Percentiles rank a stretch among this genome's conserved stretches.
Evolutionary conservation across 2,329 filamentous ascomycete species (phyloP).

Genomic region (Nemania sp.): DNA sequence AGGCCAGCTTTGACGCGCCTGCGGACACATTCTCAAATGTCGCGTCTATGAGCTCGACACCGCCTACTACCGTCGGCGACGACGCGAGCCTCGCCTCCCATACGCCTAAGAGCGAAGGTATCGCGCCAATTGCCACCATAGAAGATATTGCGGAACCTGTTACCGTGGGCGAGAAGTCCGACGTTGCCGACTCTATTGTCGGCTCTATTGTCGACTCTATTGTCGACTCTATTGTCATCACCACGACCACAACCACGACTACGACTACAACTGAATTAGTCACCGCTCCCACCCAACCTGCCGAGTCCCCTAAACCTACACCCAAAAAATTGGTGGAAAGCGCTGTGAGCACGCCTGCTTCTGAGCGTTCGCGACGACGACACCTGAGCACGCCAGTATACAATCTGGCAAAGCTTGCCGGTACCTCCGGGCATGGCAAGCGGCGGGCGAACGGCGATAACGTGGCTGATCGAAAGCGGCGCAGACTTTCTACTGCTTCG

Average conservation of each 20-base stretch:
- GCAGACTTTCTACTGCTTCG: conserved; percentile 51
- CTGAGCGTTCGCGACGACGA: conserved; percentile 56
- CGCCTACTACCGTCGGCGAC: conserved; percentile 68
- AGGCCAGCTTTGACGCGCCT: conserved; percentile 37
- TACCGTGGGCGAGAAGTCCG: conserved; percentile 30
- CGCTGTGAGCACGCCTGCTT: conserved; percentile 35
- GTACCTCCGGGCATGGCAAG: conserved; percentile 63
- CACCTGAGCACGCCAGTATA: conserved; percentile 64
- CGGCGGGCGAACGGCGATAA: conserved; percentile 56
- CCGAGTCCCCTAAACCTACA: conserved; percentile 10
- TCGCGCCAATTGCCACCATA: conserved; percentile 54
- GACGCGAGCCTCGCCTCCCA: conserved; percentile 59
- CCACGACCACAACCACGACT: conserved; percentile 18
- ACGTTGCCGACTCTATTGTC: conserved; percentile 35
- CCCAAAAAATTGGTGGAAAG: conserved; percentile 26
- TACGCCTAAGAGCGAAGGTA: conserved; percentile 64
- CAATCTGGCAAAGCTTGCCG: conserved; percentile 65
- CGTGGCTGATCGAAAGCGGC: conserved; percentile 49
- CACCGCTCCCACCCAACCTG: no score
- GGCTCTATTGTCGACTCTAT: no score
- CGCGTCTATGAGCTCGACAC: conserved; percentile 64
- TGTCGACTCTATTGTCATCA: conserved; percentile 35
- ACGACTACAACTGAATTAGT: conserved; percentile 8
- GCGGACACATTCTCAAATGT: conserved; percentile 52
- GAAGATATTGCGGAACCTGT: conserved; percentile 34